Base-by-base conservation (phyloP, 768 basidiomycete genomes). In the Harrya chromipes region DNA sequence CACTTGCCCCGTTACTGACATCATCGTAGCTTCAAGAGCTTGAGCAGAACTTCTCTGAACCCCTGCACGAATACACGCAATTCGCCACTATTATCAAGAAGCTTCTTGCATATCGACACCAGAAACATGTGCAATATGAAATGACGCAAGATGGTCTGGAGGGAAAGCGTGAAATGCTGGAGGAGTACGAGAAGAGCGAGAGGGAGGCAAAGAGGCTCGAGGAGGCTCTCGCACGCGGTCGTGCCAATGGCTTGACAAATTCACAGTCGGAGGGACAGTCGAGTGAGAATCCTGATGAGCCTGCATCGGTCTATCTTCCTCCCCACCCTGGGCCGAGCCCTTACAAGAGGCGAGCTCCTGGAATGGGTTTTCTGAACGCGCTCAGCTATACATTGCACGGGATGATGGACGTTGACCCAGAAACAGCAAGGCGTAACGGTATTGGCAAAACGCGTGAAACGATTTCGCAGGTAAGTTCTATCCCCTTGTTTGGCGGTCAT, bases 331-430 rank as follows among this genome's bases (percentile, higher is more conserved):
- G 86, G 6, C 84, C 85, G 14, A 88, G 78, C 59, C 85, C 86
- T 46, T 71, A 78, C 29, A 76, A 77, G 64, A 70, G 78, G 46
- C 78, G 80, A 49, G 72, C 83, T 12, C 86, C 88, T 46, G 89
- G 88, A 7, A 90, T 90, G 78, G 94, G 91, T 17, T 71, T 99
- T 20, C 61, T 99, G 31, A 92, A 84, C 58, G 97, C 97, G 14
- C 73, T 99, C 37, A 93, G 87, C 62, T 94, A 97, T 70, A 94
- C 94, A 20, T 67, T 99, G 47, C 93, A 94, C 58, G 94, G 95
- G 5, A 94, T 98, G 85, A 97, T 99, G 86, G 97, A 99, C 59
- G 90, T 90, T 16, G 97, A 99, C 70, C 97, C 97, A 3, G 97
- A 98, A 72, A 90, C 89, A 16, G 94, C 95, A 6, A 76, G 97